Percentiles rank a stretch among this genome's conserved stretches.
Conservation (phyloP, 2,329 filamentous ascomycete species). For the Colletotrichum gigasporum region DNA sequence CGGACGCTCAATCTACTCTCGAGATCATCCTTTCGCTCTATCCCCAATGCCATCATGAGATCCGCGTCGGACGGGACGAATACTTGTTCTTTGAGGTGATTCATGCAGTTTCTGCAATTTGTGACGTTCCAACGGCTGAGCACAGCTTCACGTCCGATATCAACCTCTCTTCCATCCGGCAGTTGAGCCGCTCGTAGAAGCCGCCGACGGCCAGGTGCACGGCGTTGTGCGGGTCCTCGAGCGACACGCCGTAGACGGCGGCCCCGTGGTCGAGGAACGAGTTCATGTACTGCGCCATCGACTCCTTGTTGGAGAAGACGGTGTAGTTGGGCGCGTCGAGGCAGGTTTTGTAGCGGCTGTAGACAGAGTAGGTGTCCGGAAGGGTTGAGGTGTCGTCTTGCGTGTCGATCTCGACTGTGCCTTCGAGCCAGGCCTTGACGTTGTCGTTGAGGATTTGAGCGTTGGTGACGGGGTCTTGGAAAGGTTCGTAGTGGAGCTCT, state of each 20-base stretch:
- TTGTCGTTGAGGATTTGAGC: background rate
- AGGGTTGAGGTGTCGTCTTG: background rate
- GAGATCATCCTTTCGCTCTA: too few relatives aligned
- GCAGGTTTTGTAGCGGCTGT: constrained; percentile 30
- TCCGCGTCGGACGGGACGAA: too few relatives aligned
- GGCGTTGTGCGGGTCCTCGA: constrained; percentile 39
- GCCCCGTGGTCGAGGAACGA: too few relatives aligned
- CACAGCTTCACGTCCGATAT: too few relatives aligned
- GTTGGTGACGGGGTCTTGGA: background rate
- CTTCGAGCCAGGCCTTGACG: constrained; percentile 1
- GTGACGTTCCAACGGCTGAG: too few relatives aligned
- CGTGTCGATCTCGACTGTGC: constrained; percentile 6
- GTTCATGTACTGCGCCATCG: constrained; percentile 33
- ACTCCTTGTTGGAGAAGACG: constrained; percentile 42
- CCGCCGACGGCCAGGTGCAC: constrained; percentile 41
- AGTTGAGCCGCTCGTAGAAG: constrained; percentile 20
- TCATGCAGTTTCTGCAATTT: too few relatives aligned
- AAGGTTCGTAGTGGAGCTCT: constrained; percentile 24
- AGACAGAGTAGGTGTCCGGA: constrained; percentile 22
- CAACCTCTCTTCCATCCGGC: too few relatives aligned
- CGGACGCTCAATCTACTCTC: too few relatives aligned
- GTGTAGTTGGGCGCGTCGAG: constrained; percentile 43
- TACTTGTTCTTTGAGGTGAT: too few relatives aligned
- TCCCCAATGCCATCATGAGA: too few relatives aligned
- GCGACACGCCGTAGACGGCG: constrained; percentile 23